Conservation (phyloP, 495 filamentous ascomycete genomes). For the Halenospora varia region DNA sequence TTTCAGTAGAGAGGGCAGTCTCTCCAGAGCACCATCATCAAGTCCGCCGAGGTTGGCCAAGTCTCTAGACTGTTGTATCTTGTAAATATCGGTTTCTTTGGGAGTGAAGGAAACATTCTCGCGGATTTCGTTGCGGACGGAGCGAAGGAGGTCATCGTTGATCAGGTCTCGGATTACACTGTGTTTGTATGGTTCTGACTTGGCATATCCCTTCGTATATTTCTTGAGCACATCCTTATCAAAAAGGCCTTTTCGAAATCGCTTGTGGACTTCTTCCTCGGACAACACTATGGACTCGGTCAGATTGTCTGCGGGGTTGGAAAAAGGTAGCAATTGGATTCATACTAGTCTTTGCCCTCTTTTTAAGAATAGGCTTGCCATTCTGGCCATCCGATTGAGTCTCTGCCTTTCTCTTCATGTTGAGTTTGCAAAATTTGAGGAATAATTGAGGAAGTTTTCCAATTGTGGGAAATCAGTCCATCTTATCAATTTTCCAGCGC, state of each 20-base stretch:
- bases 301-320: slow-evolving; percentile 2
- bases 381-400: slow-evolving; percentile 18
- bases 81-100: slow-evolving; percentile 99
- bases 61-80: slow-evolving; percentile 97
- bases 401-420: slow-evolving; percentile 25
- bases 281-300: slow-evolving; percentile 18
- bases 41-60: slow-evolving; percentile 94
- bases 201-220: slow-evolving; percentile 66
- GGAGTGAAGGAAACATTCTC: slow-evolving; percentile 89
- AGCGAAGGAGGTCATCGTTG: slow-evolving; percentile 71
- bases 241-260: slow-evolving; percentile 77
- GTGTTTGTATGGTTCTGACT: slow-evolving; percentile 83
- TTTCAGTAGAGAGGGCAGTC: slow-evolving; percentile 77
- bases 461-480: slow-evolving; percentile 13
- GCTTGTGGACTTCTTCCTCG: slow-evolving; percentile 18
- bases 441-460: neutral
- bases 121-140: slow-evolving; percentile 85
- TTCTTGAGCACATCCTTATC: slow-evolving; percentile 58
- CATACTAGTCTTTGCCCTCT: slow-evolving; percentile 26
- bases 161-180: slow-evolving; percentile 81
- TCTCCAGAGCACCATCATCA: slow-evolving; percentile 72
- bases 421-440: neutral
- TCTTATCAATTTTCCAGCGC: slow-evolving; percentile 12
- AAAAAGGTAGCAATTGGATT: neutral
- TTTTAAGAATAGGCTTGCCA: slow-evolving; percentile 23